A percentile compares a stretch with the other conserved stretches of the same genome.
phyloP scores from a whole-genome alignment of 768 basidiomycete genomes.

The Pleurotus tuber-regium region DNA sequence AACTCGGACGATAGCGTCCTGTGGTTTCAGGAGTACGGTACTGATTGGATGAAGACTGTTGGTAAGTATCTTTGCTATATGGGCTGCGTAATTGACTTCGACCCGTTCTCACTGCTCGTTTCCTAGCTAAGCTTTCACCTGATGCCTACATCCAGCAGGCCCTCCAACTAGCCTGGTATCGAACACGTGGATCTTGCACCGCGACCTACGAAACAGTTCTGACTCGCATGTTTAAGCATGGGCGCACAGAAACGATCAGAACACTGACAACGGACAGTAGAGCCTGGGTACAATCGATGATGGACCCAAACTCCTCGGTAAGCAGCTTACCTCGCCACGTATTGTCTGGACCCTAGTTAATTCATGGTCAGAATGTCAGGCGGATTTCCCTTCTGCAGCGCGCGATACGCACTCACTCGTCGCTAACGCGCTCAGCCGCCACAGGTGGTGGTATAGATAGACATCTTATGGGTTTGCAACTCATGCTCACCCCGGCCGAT shows the following conservation, averaged over 20 bases:
- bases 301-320: slow-evolving; percentile 49
- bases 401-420: slow-evolving; percentile 70
- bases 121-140: slow-evolving; percentile 45
- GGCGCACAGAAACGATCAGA: slow-evolving; percentile 89
- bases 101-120: neutral
- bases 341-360: too few species aligned
- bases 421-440: slow-evolving; percentile 73
- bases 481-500: slow-evolving; percentile 52
- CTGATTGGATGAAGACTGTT: slow-evolving; percentile 78
- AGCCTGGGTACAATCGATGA: slow-evolving; percentile 75
- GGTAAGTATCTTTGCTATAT: slow-evolving; percentile 45
- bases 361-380: too few species aligned
- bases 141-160: slow-evolving; percentile 93
- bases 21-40: slow-evolving; percentile 81
- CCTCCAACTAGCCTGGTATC: slow-evolving; percentile 89
- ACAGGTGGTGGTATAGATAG: slow-evolving; percentile 86
- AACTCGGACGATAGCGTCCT: slow-evolving; percentile 85
- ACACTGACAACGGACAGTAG: slow-evolving; percentile 71
- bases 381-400: slow-evolving; percentile 58
- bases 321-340: slow-evolving; percentile 16
- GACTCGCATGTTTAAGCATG: slow-evolving; percentile 82
- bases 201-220: slow-evolving; percentile 94
- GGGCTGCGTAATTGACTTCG: neutral
- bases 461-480: slow-evolving; percentile 82
- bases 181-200: slow-evolving; percentile 69